These are phyloP conservation scores for Aspergillus conjunctus DNA, from an alignment of 495 filamentous ascomycete species.

Conservation along the genomic window DNA sequence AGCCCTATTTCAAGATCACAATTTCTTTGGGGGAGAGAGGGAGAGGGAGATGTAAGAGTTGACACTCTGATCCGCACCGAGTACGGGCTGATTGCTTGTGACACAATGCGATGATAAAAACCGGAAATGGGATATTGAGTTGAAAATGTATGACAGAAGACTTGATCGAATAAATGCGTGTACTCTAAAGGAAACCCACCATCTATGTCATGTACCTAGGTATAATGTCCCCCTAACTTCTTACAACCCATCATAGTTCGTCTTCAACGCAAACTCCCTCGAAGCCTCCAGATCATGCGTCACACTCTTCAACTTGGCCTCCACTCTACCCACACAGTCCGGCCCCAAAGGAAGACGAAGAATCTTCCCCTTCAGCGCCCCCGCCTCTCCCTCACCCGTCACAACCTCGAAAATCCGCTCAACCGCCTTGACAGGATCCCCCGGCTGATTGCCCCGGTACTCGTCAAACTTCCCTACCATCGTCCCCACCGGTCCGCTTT, in stretches of 20 bases:
- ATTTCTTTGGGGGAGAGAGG: no score
- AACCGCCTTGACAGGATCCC: slow-evolving; percentile 49
- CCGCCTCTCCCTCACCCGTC: slow-evolving; percentile 39
- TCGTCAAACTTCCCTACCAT: slow-evolving; percentile 15
- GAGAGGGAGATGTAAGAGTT: no score
- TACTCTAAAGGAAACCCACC: no score
- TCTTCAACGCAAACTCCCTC: slow-evolving; percentile 19
- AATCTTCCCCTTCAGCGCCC: slow-evolving; percentile 22
- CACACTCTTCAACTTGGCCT: slow-evolving; percentile 19
- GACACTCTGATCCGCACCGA: no score
- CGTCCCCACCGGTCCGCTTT: slow-evolving; percentile 12
- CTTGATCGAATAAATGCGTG: no score
- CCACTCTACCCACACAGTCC: slow-evolving; percentile 23
- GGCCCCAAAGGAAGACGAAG: slow-evolving; percentile 26
- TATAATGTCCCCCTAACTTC: no score
- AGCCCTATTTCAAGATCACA: no score
- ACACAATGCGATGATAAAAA: no score
- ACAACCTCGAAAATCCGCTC: slow-evolving; percentile 49
- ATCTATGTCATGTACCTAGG: no score
- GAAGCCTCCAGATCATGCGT: slow-evolving; percentile 16
- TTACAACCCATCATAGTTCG: slow-evolving; percentile 23
- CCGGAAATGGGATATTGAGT: no score
- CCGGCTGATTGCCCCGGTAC: slow-evolving; percentile 33
- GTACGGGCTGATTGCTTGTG: no score
- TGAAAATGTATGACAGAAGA: no score